Evolutionary conservation across 2,329 filamentous ascomycete genomes (phyloP).

Genomic region (Fusarium irregulare): DNA sequence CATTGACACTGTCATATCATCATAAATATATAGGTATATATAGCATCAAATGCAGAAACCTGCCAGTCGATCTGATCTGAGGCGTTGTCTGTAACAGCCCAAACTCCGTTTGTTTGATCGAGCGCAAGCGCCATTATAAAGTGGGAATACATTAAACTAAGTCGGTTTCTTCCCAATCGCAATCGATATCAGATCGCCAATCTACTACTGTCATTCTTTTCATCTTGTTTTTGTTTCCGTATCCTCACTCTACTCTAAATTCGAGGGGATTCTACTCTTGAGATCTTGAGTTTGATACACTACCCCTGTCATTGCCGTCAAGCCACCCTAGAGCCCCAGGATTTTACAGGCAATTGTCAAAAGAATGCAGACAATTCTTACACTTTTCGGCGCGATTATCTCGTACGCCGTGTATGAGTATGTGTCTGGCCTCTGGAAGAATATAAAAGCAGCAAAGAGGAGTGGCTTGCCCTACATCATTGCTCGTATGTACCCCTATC

Average conservation of each 20-base stretch:
- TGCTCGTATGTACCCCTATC: constrained; percentile 56
- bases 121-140: neutral
- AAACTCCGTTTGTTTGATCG: neutral
- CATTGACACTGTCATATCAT: neutral
- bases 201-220: neutral
- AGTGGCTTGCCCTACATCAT: constrained; percentile 65
- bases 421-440: constrained; percentile 53
- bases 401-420: constrained; percentile 50
- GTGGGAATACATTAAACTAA: neutral
- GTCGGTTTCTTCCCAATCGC: neutral
- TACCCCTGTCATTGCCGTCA: neutral
- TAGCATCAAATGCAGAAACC: neutral
- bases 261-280: neutral
- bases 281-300: neutral
- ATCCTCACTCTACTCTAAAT: neutral
- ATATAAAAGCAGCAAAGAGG: constrained; percentile 62
- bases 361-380: constrained; percentile 52
- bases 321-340: constrained; percentile 6
- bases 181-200: neutral
- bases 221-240: neutral
- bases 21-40: neutral
- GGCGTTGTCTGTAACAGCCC: neutral
- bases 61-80: neutral
- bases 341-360: neutral
- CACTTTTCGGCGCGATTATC: constrained; percentile 49